Percentiles rank a stretch among this genome's conserved stretches.
Evolutionary conservation across 202 grass and related monocot species (phyloP).

Genomic region (Panicum virgatum): DNA sequence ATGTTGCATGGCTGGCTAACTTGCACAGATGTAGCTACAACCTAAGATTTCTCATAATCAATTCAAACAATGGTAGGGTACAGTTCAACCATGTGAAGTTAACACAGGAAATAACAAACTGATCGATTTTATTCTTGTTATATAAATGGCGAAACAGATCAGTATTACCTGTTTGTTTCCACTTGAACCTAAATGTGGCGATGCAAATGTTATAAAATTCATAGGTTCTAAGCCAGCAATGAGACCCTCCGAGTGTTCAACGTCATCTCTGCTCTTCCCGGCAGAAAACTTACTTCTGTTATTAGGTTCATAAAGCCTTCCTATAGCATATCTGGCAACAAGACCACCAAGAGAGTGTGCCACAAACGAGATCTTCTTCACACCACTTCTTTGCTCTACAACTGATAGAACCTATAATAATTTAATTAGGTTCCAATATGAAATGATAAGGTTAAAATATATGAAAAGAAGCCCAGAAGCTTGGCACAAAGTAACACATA

Average conservation of each 20-base stretch:
- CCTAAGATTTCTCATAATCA: slow-evolving; percentile 1
- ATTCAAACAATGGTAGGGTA: slow-evolving; percentile 20
- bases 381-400: slow-evolving; percentile 75
- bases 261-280: slow-evolving; percentile 45
- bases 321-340: slow-evolving; percentile 90
- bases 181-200: slow-evolving; percentile 96
- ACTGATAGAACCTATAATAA: slow-evolving; percentile 71
- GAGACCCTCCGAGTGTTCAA: slow-evolving; percentile 46
- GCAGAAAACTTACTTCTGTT: slow-evolving; percentile 26
- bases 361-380: slow-evolving; percentile 94
- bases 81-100: neutral
- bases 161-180: slow-evolving; percentile 84
- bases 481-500: neutral
- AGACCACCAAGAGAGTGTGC: slow-evolving; percentile 96
- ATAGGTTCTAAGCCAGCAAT: slow-evolving; percentile 91
- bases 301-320: slow-evolving; percentile 74
- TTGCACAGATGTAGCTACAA: slow-evolving; percentile 16
- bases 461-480: slow-evolving; percentile 23
- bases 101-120: slow-evolving; percentile 19
- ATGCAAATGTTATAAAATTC: slow-evolving; percentile 99
- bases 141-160: slow-evolving; percentile 27
- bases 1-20: neutral
- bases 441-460: slow-evolving; percentile 21
- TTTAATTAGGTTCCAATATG: slow-evolving; percentile 46
- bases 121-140: slow-evolving; percentile 8